Conservation (phyloP, 164 flowering plant genomes). For the Annona squamosa region DNA sequence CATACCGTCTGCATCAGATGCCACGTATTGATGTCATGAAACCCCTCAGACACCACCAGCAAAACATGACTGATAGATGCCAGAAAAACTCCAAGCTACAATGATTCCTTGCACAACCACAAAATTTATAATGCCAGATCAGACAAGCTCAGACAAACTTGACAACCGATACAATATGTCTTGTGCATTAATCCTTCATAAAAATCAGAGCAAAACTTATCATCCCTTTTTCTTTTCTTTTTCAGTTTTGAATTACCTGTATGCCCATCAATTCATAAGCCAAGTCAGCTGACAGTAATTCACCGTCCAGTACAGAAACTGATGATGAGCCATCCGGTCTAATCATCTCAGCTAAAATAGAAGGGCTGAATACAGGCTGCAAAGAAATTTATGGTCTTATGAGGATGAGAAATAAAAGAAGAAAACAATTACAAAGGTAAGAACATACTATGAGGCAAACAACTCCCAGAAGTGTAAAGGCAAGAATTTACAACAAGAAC, state of each 20-base stretch:
- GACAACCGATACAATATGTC: too few species aligned
- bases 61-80: constrained; percentile 78
- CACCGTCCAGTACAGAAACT: constrained; percentile 57
- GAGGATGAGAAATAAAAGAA: neutral
- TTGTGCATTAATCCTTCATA: neutral
- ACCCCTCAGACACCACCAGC: constrained; percentile 84
- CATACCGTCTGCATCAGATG: constrained; percentile 74
- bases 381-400: neutral
- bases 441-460: neutral
- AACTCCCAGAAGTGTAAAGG: neutral
- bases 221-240: neutral
- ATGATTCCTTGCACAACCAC: constrained; percentile 60
- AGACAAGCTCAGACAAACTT: constrained; percentile 10
- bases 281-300: constrained; percentile 73
- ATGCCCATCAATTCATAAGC: constrained; percentile 88
- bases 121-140: constrained; percentile 10
- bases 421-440: neutral
- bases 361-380: constrained; percentile 88
- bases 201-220: neutral
- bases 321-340: constrained; percentile 90
- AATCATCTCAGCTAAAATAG: constrained; percentile 78
- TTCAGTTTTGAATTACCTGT: constrained; percentile 46
- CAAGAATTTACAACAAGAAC: neutral
- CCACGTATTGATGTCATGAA: constrained; percentile 75
- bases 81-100: constrained; percentile 85